A percentile compares a stretch with the other conserved stretches of the same genome.
These are phyloP conservation scores for Beauveria varroae DNA, from an alignment of 2,329 filamentous ascomycete genomes.

Conservation along the genomic window DNA sequence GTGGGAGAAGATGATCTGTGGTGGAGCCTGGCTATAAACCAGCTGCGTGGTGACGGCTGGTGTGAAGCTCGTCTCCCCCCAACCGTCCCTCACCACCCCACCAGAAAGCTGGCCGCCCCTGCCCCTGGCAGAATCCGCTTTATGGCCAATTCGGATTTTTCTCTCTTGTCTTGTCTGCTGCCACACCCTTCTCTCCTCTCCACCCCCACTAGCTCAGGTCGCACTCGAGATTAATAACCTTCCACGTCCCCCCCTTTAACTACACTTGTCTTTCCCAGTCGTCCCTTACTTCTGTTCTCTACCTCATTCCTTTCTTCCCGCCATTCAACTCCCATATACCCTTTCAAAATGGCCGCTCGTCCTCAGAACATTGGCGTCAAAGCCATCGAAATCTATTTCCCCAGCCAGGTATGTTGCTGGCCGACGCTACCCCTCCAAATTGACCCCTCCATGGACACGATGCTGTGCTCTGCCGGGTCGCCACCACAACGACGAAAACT, in stretches of 20 bases:
- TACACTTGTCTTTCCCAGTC: conserved; percentile 5
- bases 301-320: neutral
- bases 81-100: conserved; percentile 4
- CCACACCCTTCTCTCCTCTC: neutral
- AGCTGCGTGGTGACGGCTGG: neutral
- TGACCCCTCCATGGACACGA: conserved; percentile 11
- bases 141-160: conserved; percentile 7
- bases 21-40: neutral
- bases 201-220: conserved; percentile 7
- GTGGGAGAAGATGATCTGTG: neutral
- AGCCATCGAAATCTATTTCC: conserved; percentile 86
- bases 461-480: conserved; percentile 8
- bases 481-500: conserved; percentile 18
- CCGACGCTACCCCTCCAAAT: conserved; percentile 5
- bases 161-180: neutral
- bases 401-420: conserved; percentile 60
- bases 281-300: neutral
- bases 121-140: conserved; percentile 10
- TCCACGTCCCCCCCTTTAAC: conserved; percentile 5
- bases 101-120: conserved; percentile 7
- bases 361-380: conserved; percentile 88
- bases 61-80: conserved; percentile 1
- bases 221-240: conserved; percentile 10
- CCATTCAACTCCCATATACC: neutral
- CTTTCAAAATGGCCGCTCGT: conserved; percentile 58